Evolutionary conservation across 2,329 filamentous ascomycete genomes (phyloP), one percentile per base, ranked within the genome.

Genomic region (Penicillium sp.): DNA sequence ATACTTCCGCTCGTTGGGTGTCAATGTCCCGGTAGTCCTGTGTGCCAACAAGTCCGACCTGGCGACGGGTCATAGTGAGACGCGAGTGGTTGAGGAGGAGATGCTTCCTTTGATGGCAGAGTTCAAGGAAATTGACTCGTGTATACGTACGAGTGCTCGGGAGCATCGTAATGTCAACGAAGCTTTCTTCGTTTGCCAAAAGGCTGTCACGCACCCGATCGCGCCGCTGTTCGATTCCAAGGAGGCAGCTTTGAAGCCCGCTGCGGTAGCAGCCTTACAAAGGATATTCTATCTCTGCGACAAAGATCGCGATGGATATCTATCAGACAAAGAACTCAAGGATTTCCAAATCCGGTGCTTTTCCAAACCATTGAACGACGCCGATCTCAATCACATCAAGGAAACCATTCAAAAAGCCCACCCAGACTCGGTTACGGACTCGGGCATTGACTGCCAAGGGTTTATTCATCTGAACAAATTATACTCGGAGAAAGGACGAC

Each of bases 21-120:
- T 99, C 71, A 99, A 99, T 72, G 92, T 99, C 23, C 94, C 94
- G 0, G 94, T 99, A 11, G 92, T 99, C 44, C 80, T 99, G 55
- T 97, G 94, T 70, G 92, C 94, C 70, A 97, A 97, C 80, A 99
- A 99, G 76, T 91, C 91, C n/a, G 94, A 99, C 68, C 80, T 97
- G 53, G 85, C 86, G 3, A 84, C 84, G 3, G 87, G 89, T 65
- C 87, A 85, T 41, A 89, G 83, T 58, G 91, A 91, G 9, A 84
- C 91, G 0, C 91, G 96, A 72, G 88, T 96, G 9, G 86, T 96
- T 45, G 90, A 96, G 68, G 94, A 97, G 73, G 94, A 99, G 78
- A 97, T 99, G 91, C 81, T 97, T 33, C 94, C 94, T 0, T 88
- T 99, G 63, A 97, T 99, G 94, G 88, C 90, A 60, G 94, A 99